A percentile compares a stretch with the other conserved stretches of the same genome.
Conservation (phyloP, 805 yeast genomes). For the Komagataella pseudopastoris region DNA sequence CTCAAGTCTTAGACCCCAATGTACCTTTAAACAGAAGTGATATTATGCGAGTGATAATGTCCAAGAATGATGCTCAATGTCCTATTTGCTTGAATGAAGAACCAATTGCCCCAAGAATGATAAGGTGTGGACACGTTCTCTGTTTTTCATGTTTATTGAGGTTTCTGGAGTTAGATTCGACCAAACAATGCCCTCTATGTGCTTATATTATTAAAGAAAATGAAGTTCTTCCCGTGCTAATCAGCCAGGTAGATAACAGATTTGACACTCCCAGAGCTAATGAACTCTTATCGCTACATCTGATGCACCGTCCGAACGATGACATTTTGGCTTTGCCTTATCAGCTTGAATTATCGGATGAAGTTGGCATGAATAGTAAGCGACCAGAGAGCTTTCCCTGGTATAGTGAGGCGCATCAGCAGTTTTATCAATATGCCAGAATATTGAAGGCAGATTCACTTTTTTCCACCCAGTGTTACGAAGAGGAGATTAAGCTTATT, state of each 20-base stretch:
- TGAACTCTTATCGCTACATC: constrained; percentile 40
- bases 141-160: constrained; percentile 75
- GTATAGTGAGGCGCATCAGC: constrained; percentile 18
- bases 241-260: constrained; percentile 33
- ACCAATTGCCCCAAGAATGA: constrained; percentile 90
- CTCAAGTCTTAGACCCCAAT: constrained; percentile 64
- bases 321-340: constrained; percentile 19
- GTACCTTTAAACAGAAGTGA: constrained; percentile 46
- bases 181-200: constrained; percentile 67
- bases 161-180: constrained; percentile 41
- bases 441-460: constrained; percentile 51
- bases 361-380: background rate
- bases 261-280: constrained; percentile 46
- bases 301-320: constrained; percentile 39
- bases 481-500: constrained; percentile 45
- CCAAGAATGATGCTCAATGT: constrained; percentile 56
- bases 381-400: constrained; percentile 28
- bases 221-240: constrained; percentile 52
- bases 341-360: constrained; percentile 10
- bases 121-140: constrained; percentile 85
- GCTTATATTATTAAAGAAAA: constrained; percentile 37
- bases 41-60: constrained; percentile 62
- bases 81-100: constrained; percentile 84
- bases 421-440: constrained; percentile 36
- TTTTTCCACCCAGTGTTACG: constrained; percentile 40